Evolutionary conservation across 2,329 filamentous ascomycete species (phyloP).

Genomic region (Bretziella fagacearum): DNA sequence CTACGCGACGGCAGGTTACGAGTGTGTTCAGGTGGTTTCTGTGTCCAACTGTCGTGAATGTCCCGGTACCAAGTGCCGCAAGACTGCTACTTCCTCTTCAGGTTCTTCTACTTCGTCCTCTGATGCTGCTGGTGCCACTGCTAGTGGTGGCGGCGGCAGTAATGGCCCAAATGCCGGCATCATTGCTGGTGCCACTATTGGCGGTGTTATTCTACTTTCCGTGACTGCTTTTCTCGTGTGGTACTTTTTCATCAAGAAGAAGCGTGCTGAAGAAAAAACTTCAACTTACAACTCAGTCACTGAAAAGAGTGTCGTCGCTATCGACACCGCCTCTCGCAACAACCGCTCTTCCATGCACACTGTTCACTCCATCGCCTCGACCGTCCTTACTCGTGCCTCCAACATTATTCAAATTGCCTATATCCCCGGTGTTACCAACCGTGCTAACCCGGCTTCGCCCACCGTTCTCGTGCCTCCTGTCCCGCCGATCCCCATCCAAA

Average conservation of each 20-base stretch:
- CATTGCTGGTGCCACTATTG: slow-evolving; percentile 82
- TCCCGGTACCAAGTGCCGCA: slow-evolving; percentile 15
- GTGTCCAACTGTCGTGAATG: slow-evolving; percentile 16
- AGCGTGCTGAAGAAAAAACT: slow-evolving; percentile 44
- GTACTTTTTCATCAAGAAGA: slow-evolving; percentile 72
- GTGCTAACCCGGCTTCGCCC: slow-evolving; percentile 69
- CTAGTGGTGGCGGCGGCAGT: slow-evolving; percentile 14
- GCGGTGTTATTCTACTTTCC: slow-evolving; percentile 61
- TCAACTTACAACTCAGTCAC: slow-evolving; percentile 20
- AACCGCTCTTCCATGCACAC: slow-evolving; percentile 65
- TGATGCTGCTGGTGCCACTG: slow-evolving; percentile 9
- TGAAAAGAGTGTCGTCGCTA: slow-evolving; percentile 19
- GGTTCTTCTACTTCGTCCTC: slow-evolving; percentile 6
- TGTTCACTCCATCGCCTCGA: slow-evolving; percentile 85
- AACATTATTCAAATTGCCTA: slow-evolving; percentile 99
- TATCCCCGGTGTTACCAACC: slow-evolving; percentile 90
- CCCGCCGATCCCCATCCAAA: slow-evolving; percentile 64
- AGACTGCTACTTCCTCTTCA: slow-evolving; percentile 2
- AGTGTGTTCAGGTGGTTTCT: slow-evolving; percentile 16
- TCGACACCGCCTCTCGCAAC: slow-evolving; percentile 33
- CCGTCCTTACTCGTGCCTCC: slow-evolving; percentile 84
- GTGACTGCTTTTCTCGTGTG: slow-evolving; percentile 65
- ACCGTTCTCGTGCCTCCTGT: slow-evolving; percentile 76
- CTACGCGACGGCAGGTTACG: slow-evolving; percentile 13
- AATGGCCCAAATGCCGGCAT: slow-evolving; percentile 56